A percentile compares a stretch with the other conserved stretches of the same genome.
Evolutionary conservation across 148 eudicot species (phyloP).

Genomic region (Agrostemma githago): DNA sequence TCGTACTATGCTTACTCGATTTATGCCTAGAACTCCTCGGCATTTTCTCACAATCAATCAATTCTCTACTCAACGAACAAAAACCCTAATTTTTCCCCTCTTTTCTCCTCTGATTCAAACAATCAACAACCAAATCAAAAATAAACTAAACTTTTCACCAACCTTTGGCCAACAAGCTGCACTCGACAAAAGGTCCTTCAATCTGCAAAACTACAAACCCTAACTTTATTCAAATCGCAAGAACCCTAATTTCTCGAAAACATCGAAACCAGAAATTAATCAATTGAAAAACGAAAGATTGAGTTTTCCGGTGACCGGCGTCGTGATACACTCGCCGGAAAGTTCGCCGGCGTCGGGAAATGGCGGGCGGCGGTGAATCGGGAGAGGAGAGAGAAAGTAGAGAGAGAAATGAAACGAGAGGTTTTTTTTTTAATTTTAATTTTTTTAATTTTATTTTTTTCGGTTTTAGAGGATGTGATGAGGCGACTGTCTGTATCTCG

Average conservation of each 20-base stretch:
- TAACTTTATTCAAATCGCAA: neutral
- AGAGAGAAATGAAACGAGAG: neutral
- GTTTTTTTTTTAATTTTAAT: constrained; percentile 12
- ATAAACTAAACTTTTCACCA: constrained; percentile 20
- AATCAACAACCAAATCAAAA: neutral
- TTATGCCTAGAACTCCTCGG: constrained; percentile 90
- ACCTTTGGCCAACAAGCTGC: neutral
- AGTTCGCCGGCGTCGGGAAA: constrained; percentile 10
- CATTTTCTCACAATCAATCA: constrained; percentile 27
- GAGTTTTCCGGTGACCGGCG: constrained; percentile 23
- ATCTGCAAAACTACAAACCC: neutral
- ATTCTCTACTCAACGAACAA: neutral
- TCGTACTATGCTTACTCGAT: constrained; percentile 77
- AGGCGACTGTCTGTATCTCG: constrained; percentile 12
- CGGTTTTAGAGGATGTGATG: neutral
- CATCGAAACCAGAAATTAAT: neutral
- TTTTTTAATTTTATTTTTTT: no score
- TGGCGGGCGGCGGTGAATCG: constrained; percentile 19
- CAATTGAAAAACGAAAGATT: neutral
- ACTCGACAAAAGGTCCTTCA: no score
- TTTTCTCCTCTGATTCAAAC: no score
- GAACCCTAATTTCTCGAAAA: neutral
- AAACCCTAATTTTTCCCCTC: neutral
- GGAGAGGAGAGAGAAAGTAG: constrained; percentile 1
- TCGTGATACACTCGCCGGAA: neutral